These are phyloP conservation scores for Phytophthora melonis DNA, from an alignment of 352 stramenopile genomes.

Conservation along the genomic window DNA sequence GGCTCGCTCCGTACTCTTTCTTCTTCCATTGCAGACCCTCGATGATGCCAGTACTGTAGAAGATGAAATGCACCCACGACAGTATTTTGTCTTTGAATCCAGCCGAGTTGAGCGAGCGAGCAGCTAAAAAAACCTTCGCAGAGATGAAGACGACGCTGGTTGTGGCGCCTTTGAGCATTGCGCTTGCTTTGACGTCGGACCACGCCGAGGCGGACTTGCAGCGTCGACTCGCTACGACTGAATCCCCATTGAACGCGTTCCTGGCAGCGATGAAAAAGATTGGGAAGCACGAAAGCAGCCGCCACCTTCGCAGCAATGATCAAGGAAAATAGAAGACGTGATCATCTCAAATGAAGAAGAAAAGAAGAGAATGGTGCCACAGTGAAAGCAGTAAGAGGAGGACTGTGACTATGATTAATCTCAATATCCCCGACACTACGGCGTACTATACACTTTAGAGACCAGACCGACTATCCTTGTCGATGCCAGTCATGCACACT, in stretches of 20 bases:
- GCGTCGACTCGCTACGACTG: neutral
- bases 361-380: neutral
- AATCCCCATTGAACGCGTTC: slow-evolving; percentile 7
- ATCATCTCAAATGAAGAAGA: no score
- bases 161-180: slow-evolving; percentile 16
- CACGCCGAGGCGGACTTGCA: slow-evolving; percentile 1
- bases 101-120: neutral
- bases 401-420: no score
- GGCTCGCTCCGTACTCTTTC: neutral
- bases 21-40: neutral
- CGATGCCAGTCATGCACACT: slow-evolving; percentile 67
- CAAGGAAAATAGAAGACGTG: slow-evolving; percentile 3
- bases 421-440: no score
- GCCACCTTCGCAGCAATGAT: slow-evolving; percentile 11
- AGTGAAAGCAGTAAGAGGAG: no score
- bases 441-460: no score
- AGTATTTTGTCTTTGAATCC: no score
- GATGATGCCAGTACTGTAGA: slow-evolving; percentile 22
- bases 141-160: slow-evolving; percentile 26
- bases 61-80: slow-evolving; percentile 18
- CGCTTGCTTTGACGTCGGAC: slow-evolving; percentile 5
- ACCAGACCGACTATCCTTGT: slow-evolving; percentile 15
- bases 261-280: slow-evolving; percentile 12
- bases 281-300: neutral
- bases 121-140: neutral